These are phyloP conservation scores for Hyaloscypha hepaticicola DNA, from an alignment of 495 filamentous ascomycete genomes.

Conservation along the genomic window DNA sequence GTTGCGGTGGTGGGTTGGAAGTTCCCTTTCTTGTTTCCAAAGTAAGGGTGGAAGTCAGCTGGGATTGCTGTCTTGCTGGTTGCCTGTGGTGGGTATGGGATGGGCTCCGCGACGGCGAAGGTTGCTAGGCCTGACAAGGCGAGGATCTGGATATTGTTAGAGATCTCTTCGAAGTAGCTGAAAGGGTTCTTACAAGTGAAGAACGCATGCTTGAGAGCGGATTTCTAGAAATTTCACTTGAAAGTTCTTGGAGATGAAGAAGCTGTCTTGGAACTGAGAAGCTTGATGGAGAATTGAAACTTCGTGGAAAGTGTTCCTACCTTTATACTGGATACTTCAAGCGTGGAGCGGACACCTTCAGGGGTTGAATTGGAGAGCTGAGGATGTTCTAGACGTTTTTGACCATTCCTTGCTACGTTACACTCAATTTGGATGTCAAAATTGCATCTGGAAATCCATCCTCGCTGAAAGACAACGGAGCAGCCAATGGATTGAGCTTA, in stretches of 20 bases:
- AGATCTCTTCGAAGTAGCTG: background rate
- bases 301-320: background rate
- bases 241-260: background rate
- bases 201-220: background rate
- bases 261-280: background rate
- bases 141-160: background rate
- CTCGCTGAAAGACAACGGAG: background rate
- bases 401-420: background rate
- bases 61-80: background rate
- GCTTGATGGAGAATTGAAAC: background rate
- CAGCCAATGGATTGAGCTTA: background rate
- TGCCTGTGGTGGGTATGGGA: constrained; percentile 8
- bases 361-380: background rate
- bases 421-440: background rate
- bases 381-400: background rate
- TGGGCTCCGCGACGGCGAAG: background rate
- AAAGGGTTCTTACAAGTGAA: background rate
- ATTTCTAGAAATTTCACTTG: background rate
- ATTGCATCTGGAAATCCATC: background rate
- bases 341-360: background rate
- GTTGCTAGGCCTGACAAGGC: background rate
- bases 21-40: constrained; percentile 8
- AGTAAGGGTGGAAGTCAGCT: background rate
- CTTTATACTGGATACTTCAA: background rate
- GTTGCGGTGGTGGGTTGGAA: background rate